Evolutionary conservation across 2,329 filamentous ascomycete genomes (phyloP).

Genomic region (Acephala macrosclerotiorum): DNA sequence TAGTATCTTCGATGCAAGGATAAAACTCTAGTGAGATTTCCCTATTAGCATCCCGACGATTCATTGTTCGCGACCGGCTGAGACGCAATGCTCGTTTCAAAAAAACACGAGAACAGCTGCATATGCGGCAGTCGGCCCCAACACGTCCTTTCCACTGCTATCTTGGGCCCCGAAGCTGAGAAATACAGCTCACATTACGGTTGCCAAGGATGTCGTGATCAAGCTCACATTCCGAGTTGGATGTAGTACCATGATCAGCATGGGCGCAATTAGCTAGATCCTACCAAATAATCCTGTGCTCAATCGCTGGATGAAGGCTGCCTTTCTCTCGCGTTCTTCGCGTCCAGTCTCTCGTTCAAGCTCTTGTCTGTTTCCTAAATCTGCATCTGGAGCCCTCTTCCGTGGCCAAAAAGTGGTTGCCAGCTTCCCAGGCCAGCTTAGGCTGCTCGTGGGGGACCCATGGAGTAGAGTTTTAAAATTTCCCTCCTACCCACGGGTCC

Average conservation of each 20-base stretch:
- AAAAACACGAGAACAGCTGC: background rate
- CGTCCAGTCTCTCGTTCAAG: background rate
- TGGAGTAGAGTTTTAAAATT: too few relatives aligned
- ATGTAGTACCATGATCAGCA: background rate
- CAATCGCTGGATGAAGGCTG: background rate
- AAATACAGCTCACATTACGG: background rate
- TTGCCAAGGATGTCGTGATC: background rate
- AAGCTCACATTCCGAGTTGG: background rate
- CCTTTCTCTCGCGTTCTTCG: background rate
- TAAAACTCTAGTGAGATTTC: background rate
- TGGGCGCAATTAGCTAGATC: background rate
- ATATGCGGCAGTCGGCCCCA: slow-evolving; percentile 3
- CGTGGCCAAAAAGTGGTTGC: background rate
- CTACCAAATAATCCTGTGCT: background rate
- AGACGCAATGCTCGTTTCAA: background rate
- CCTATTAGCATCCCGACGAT: background rate
- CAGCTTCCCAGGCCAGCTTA: background rate
- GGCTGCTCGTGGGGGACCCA: too few relatives aligned
- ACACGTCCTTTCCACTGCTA: slow-evolving; percentile 1
- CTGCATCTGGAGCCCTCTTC: background rate
- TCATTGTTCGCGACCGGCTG: background rate
- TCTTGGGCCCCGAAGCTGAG: background rate
- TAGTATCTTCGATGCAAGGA: too few relatives aligned
- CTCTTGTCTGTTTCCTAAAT: background rate
- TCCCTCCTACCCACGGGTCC: too few relatives aligned